These are phyloP conservation scores for Septoria petroselini DNA, from an alignment of 2,329 filamentous ascomycete genomes.

Conservation along the genomic window DNA sequence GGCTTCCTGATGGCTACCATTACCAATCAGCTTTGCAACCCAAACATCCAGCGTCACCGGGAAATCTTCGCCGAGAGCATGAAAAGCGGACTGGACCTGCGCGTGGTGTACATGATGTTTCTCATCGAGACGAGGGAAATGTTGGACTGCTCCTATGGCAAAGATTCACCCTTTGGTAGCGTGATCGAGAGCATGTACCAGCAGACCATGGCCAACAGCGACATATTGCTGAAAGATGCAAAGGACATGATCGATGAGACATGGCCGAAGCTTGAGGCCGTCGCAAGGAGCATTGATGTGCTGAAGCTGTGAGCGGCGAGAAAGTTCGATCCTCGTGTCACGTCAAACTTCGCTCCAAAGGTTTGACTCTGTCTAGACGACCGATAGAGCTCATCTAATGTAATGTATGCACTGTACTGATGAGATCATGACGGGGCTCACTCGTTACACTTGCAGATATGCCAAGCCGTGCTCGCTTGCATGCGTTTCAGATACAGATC, in stretches of 20 bases:
- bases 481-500: slow-evolving; percentile 11
- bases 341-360: no score
- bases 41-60: slow-evolving; percentile 18
- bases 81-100: slow-evolving; percentile 41
- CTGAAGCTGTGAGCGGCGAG: slow-evolving; percentile 27
- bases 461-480: slow-evolving; percentile 15
- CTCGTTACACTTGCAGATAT: neutral
- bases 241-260: slow-evolving; percentile 46
- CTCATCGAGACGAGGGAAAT: slow-evolving; percentile 43
- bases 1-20: slow-evolving; percentile 35
- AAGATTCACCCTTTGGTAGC: slow-evolving; percentile 35
- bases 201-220: slow-evolving; percentile 26
- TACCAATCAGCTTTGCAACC: slow-evolving; percentile 27
- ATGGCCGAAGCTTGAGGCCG: slow-evolving; percentile 47
- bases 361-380: neutral
- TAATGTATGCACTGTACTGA: neutral
- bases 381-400: neutral
- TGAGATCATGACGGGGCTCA: neutral
- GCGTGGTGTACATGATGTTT: slow-evolving; percentile 44
- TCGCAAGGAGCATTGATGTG: slow-evolving; percentile 38
- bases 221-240: slow-evolving; percentile 22
- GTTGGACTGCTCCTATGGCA: slow-evolving; percentile 45
- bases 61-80: slow-evolving; percentile 34
- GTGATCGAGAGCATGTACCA: slow-evolving; percentile 27
- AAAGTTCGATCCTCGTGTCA: neutral